Conservation (phyloP, 768 basidiomycete genomes). For the Gelatoporia subvermispora region DNA sequence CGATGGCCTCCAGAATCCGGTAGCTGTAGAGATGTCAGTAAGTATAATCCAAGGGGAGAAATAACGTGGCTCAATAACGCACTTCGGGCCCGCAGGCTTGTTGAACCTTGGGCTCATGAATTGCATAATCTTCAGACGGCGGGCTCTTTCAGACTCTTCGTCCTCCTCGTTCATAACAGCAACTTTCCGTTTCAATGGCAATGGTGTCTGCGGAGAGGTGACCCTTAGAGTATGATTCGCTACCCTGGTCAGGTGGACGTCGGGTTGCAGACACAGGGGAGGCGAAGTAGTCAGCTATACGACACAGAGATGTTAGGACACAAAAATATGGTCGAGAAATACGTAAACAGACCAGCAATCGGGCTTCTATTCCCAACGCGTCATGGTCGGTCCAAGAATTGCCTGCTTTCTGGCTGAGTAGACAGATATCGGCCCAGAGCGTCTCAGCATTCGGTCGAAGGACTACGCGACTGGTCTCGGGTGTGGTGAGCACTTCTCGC, state of each 20-base stretch:
- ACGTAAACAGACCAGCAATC: constrained; percentile 52
- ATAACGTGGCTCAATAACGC: constrained; percentile 1
- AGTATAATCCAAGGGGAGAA: not conserved
- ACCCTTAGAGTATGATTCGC: constrained; percentile 71
- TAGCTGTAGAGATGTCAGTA: constrained; percentile 35
- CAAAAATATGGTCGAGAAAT: constrained; percentile 3
- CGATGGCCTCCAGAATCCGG: constrained; percentile 49
- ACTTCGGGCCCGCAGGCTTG: constrained; percentile 22
- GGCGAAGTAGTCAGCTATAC: constrained; percentile 66
- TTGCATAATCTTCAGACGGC: constrained; percentile 69
- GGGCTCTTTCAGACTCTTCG: constrained; percentile 70
- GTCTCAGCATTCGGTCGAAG: constrained; percentile 77
- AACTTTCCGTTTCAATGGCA: constrained; percentile 75
- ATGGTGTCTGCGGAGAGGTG: constrained; percentile 67
- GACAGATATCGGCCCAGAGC: constrained; percentile 74
- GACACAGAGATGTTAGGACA: not conserved
- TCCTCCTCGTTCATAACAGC: constrained; percentile 66
- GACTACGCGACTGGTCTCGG: constrained; percentile 64
- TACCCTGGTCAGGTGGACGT: constrained; percentile 70
- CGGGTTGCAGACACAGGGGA: constrained; percentile 76
- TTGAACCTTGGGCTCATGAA: constrained; percentile 67
- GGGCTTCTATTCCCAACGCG: constrained; percentile 69
- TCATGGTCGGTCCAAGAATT: constrained; percentile 66
- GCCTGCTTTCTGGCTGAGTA: constrained; percentile 54
- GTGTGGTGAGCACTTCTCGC: constrained; percentile 53